Conservation (phyloP, 1,284 basidiomycete species). For the Malassezia nana region DNA sequence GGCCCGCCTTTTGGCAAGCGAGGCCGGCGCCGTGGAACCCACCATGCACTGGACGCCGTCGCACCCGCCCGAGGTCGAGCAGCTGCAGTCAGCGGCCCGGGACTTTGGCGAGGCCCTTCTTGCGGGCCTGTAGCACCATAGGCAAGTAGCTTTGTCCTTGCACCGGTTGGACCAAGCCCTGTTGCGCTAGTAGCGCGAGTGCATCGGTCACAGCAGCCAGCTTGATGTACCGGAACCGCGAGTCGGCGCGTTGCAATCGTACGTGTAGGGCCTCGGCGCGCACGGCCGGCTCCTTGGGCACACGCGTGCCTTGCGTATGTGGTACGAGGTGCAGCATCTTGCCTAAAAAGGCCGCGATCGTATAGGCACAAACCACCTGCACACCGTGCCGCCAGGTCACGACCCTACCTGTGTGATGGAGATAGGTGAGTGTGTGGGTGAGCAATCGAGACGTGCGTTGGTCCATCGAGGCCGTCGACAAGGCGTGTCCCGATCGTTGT, state of each 20-base stretch:
- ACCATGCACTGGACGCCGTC: constrained; percentile 9
- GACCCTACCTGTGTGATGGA: background rate
- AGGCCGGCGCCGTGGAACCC: constrained; percentile 6
- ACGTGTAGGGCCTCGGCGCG: background rate
- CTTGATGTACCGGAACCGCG: background rate
- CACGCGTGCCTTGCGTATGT: background rate
- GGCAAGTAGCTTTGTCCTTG: background rate
- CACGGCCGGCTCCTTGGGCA: background rate
- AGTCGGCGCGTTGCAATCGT: constrained; percentile 1
- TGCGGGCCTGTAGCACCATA: constrained; percentile 4
- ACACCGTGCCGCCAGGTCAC: background rate
- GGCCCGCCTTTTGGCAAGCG: constrained; percentile 53
- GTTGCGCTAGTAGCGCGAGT: background rate
- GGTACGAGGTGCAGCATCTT: background rate
- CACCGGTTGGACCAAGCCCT: background rate
- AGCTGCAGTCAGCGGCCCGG: constrained; percentile 14
- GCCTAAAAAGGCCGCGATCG: background rate
- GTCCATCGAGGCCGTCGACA: background rate
- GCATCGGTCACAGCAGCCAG: background rate
- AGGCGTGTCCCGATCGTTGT: background rate
- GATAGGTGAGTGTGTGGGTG: background rate
- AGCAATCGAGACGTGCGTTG: background rate
- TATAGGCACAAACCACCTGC: background rate
- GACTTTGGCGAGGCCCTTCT: constrained; percentile 12
- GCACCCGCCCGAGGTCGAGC: constrained; percentile 17